Evolutionary conservation across 805 yeast genomes (phyloP), one percentile per base, ranked within the genome.

Genomic region (Hanseniaspora pseudoguilliermondii): DNA sequence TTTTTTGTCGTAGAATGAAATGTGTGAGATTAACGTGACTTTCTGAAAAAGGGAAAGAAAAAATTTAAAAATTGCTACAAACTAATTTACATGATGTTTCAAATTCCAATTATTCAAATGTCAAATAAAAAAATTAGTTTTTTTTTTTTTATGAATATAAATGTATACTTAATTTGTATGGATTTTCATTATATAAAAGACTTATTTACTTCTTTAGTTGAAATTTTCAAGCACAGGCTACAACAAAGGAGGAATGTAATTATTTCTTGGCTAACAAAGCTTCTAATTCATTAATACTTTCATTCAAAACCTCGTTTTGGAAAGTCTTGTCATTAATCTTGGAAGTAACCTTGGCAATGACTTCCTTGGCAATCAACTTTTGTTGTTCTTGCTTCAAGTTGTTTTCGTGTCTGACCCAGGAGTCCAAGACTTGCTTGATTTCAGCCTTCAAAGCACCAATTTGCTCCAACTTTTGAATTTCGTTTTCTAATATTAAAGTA

Each of bases 321-420:
- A 90, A 88, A 77, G 86, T 86, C 60, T 95, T 82, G 75, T 84
- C 84, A 65, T 77, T 73, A 64, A 93, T 73, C 74, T 88, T 93
- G 72, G 83, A 74, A 78, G 86, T 82, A 66, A 91, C 93, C 77
- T 87, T 89, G 55, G 89, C 76, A 70, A 89, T 86, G 62, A 93
- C 96, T 58, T 89, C 67, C 68, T 85, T 75, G 63, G 95, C 82
- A 66, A 93, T 82, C 73, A 87, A 96, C 73, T 83, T 80, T 79
- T 93, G 98, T 79, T 93, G 95, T 69, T 82, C 75, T 78, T 88
- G 95, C 78, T 97, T 91, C 64, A 90, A 93, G 71, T 88, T 89
- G 64, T 87, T 84, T 79, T 93, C 98, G 74, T 86, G 86, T 81
- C 97, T 87, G 66, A 90, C 97, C 98, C 98, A 93, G 16, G 97